These are phyloP conservation scores for Artemisia annua DNA, from an alignment of 129 eudicot genomes.

Conservation along the genomic window DNA sequence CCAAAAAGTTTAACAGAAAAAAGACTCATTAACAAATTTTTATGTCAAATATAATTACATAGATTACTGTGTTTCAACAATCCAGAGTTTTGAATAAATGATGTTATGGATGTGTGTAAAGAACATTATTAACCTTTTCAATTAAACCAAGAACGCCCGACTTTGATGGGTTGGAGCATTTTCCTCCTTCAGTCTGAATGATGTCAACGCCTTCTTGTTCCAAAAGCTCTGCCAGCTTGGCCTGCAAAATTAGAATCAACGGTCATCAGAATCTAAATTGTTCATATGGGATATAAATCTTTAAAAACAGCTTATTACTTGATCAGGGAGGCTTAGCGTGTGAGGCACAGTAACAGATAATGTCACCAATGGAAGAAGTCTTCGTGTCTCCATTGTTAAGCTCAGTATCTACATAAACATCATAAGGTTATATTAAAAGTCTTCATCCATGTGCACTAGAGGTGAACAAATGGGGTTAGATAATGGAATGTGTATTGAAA, in stretches of 20 bases:
- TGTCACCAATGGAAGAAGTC: constrained; percentile 65
- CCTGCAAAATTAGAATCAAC: constrained; percentile 35
- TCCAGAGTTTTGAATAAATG: background rate
- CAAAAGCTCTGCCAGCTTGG: constrained; percentile 80
- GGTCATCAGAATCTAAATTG: background rate
- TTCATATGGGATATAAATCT: background rate
- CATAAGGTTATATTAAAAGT: too few species aligned
- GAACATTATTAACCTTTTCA: constrained; percentile 62
- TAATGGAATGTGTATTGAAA: too few species aligned
- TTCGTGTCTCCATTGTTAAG: constrained; percentile 67
- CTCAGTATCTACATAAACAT: constrained; percentile 54
- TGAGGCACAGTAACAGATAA: constrained; percentile 96
- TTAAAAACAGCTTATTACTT: constrained; percentile 40
- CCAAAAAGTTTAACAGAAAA: background rate
- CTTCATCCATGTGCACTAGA: too few species aligned
- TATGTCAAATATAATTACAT: background rate
- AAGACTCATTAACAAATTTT: background rate
- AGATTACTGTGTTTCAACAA: too few species aligned
- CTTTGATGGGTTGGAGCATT: constrained; percentile 75
- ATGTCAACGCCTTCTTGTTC: constrained; percentile 89
- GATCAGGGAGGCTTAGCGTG: constrained; percentile 90
- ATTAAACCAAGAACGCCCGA: constrained; percentile 94
- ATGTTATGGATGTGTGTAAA: background rate
- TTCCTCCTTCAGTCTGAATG: constrained; percentile 97
- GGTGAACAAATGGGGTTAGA: too few species aligned